These are phyloP conservation scores for Boletus pseudopeckii DNA, from an alignment of 768 basidiomycete genomes.

Conservation along the genomic window DNA sequence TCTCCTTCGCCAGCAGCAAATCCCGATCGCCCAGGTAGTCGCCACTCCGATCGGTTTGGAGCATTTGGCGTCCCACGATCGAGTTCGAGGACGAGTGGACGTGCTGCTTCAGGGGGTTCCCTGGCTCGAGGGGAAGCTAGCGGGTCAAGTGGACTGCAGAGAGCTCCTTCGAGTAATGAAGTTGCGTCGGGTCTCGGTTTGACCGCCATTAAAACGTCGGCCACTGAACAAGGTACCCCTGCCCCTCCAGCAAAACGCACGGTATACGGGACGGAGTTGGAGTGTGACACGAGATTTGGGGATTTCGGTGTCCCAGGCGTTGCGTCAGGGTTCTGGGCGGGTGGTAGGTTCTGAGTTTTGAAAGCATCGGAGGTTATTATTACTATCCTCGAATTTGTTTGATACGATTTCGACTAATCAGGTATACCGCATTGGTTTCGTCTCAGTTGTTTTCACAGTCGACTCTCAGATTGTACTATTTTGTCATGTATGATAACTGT, in stretches of 20 bases:
- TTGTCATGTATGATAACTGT: slow-evolving; percentile 20
- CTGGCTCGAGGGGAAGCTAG: slow-evolving; percentile 25
- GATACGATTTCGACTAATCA: slow-evolving; percentile 7
- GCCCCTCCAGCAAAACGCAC: slow-evolving; percentile 56
- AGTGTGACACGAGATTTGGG: slow-evolving; percentile 79
- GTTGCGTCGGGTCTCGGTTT: slow-evolving; percentile 44
- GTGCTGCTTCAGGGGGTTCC: slow-evolving; percentile 27
- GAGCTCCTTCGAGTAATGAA: slow-evolving; percentile 43
- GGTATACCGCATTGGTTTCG: slow-evolving; percentile 2
- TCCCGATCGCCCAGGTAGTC: slow-evolving; percentile 32
- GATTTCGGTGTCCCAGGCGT: slow-evolving; percentile 81
- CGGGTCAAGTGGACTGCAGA: slow-evolving; percentile 27
- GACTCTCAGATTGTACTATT: slow-evolving; percentile 13
- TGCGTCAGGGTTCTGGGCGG: slow-evolving; percentile 68
- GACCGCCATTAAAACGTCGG: slow-evolving; percentile 36
- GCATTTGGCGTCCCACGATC: slow-evolving; percentile 35
- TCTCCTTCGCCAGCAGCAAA: slow-evolving; percentile 33
- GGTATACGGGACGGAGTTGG: slow-evolving; percentile 82
- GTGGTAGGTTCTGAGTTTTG: slow-evolving; percentile 39
- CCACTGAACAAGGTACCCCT: slow-evolving; percentile 40
- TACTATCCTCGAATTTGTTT: slow-evolving; percentile 4
- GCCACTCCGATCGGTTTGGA: slow-evolving; percentile 32
- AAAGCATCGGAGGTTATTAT: not conserved
- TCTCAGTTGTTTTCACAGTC: not conserved
- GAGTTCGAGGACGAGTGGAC: slow-evolving; percentile 34